These are phyloP conservation scores for Didymella lethalis DNA, from an alignment of 2,329 filamentous ascomycete genomes.

Conservation along the genomic window DNA sequence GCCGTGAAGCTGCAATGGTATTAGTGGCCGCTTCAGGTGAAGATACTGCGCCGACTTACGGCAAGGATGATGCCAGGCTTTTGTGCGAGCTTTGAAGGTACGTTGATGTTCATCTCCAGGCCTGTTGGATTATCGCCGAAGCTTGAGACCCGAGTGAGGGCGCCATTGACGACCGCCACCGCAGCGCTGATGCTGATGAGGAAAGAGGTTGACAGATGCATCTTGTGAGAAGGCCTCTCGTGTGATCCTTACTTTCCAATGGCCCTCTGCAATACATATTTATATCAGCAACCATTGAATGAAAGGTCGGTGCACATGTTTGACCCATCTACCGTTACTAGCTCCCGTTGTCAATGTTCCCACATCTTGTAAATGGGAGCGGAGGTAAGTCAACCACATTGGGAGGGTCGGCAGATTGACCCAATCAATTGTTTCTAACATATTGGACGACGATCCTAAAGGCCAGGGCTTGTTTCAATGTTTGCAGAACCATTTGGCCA, in stretches of 20 bases:
- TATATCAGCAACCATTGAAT: background rate
- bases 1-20: constrained; percentile 31
- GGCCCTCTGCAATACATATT: background rate
- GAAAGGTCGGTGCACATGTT: background rate
- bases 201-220: constrained; percentile 17
- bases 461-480: background rate
- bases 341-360: background rate
- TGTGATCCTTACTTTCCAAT: background rate
- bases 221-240: background rate
- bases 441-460: background rate
- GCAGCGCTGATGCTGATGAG: constrained; percentile 9
- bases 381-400: background rate
- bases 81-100: constrained; percentile 53
- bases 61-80: constrained; percentile 64
- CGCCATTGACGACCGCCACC: constrained; percentile 23
- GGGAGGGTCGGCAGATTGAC: background rate
- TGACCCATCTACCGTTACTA: background rate
- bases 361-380: background rate
- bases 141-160: constrained; percentile 48
- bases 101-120: constrained; percentile 62
- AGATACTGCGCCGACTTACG: constrained; percentile 48
- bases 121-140: constrained; percentile 56
- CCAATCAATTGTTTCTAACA: background rate
- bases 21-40: background rate
- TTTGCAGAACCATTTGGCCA: background rate